Percentiles rank a stretch among this genome's conserved stretches.
Evolutionary conservation across 2,329 filamentous ascomycete species (phyloP).

Genomic region (Aspergillus persii): DNA sequence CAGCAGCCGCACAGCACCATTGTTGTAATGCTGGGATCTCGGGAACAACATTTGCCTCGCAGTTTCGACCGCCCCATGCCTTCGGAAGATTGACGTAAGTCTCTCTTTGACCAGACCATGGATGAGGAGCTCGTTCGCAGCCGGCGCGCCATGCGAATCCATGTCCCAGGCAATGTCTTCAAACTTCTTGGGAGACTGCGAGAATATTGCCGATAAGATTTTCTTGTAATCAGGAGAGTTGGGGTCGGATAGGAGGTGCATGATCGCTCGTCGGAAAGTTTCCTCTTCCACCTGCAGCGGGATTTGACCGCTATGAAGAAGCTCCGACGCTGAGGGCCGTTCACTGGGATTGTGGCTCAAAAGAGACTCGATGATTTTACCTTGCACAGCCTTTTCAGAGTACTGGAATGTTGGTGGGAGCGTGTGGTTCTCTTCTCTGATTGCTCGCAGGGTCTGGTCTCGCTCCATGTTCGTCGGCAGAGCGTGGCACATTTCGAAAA

Average conservation of each 20-base stretch:
- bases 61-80: constrained; percentile 83
- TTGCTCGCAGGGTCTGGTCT: constrained; percentile 62
- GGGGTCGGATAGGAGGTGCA: constrained; percentile 71
- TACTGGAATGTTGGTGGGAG: constrained; percentile 72
- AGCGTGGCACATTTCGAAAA: constrained; percentile 90
- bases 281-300: constrained; percentile 93
- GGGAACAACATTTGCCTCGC: constrained; percentile 76
- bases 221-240: constrained; percentile 86
- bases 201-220: constrained; percentile 82
- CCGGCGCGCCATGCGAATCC: constrained; percentile 54
- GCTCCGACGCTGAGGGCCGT: constrained; percentile 75
- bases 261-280: constrained; percentile 78
- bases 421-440: constrained; percentile 65
- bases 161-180: constrained; percentile 81
- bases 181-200: constrained; percentile 69
- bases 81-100: constrained; percentile 74
- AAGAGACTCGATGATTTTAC: constrained; percentile 74
- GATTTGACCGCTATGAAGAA: constrained; percentile 80
- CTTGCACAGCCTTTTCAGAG: constrained; percentile 67
- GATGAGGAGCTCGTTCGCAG: constrained; percentile 58
- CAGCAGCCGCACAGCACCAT: constrained; percentile 73
- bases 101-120: constrained; percentile 72
- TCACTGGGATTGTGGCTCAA: constrained; percentile 79
- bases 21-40: constrained; percentile 72
- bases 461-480: constrained; percentile 63